Conservation (phyloP, 2,329 filamentous ascomycete genomes). For the Colletotrichum echinochloae region DNA sequence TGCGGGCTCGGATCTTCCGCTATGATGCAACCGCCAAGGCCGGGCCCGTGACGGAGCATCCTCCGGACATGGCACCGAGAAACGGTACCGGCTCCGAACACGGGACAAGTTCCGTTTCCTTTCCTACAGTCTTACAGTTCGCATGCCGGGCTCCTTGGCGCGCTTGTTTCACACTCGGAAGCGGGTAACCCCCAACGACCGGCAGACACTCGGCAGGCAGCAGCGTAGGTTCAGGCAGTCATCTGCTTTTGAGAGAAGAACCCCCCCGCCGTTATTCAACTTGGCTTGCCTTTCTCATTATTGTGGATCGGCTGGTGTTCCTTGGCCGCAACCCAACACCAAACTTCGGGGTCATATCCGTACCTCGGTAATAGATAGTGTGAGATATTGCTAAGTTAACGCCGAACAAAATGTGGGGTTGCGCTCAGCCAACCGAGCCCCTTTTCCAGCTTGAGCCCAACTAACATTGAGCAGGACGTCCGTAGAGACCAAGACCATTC, state of each 20-base stretch:
- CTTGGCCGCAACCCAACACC: background rate
- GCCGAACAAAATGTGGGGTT: background rate
- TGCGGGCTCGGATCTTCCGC: background rate
- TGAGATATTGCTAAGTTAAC: background rate
- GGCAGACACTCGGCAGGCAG: constrained; percentile 26
- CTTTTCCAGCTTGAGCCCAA: too few species aligned
- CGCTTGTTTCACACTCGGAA: constrained; percentile 11
- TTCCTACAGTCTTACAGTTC: background rate
- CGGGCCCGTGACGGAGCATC: background rate
- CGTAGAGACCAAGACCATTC: background rate
- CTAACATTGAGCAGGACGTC: background rate
- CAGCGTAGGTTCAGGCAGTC: constrained; percentile 22
- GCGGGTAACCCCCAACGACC: constrained; percentile 25
- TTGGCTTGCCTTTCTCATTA: background rate
- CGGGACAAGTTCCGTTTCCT: background rate
- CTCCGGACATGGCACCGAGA: background rate
- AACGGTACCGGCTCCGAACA: constrained; percentile 14
- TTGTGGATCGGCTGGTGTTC: too few species aligned
- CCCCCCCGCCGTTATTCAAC: background rate
- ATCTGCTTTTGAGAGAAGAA: constrained; percentile 8
- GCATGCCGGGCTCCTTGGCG: background rate
- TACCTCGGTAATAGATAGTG: too few species aligned
- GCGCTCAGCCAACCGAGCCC: background rate
- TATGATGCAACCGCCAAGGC: background rate
- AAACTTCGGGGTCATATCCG: background rate